Conservation (phyloP, 306 rosid species). For the Alnus rubra region DNA sequence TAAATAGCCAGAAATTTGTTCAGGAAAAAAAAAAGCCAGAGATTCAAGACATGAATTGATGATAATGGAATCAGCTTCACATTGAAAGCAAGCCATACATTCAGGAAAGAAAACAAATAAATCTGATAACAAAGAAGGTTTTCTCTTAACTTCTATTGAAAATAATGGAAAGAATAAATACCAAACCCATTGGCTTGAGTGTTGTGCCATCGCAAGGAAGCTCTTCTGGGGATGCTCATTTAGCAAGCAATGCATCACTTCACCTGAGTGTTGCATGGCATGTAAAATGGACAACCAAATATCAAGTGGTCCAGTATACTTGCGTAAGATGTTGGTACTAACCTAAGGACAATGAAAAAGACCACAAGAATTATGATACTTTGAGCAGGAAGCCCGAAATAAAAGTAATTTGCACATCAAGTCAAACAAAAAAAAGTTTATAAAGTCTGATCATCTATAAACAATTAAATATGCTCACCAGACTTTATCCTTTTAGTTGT, state of each 20-base stretch:
- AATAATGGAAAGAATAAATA: constrained; percentile 34
- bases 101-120: constrained; percentile 1
- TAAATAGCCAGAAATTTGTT: no score
- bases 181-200: constrained; percentile 96
- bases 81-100: constrained; percentile 15
- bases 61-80: constrained; percentile 8
- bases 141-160: neutral
- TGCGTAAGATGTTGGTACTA: constrained; percentile 75
- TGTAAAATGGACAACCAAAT: constrained; percentile 66
- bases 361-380: neutral
- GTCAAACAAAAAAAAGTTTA: constrained; percentile 3
- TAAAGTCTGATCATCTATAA: neutral
- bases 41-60: constrained; percentile 3
- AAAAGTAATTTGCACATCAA: constrained; percentile 2
- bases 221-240: constrained; percentile 63
- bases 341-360: constrained; percentile 46
- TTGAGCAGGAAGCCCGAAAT: neutral
- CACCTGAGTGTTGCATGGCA: constrained; percentile 45
- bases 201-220: constrained; percentile 81
- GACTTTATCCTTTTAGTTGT: neutral
- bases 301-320: constrained; percentile 85
- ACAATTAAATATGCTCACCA: neutral
- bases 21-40: neutral
- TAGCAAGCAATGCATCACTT: constrained; percentile 57
- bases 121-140: constrained; percentile 9